Conservation (phyloP, 2,329 filamentous ascomycete species). For the Coniella vitis region DNA sequence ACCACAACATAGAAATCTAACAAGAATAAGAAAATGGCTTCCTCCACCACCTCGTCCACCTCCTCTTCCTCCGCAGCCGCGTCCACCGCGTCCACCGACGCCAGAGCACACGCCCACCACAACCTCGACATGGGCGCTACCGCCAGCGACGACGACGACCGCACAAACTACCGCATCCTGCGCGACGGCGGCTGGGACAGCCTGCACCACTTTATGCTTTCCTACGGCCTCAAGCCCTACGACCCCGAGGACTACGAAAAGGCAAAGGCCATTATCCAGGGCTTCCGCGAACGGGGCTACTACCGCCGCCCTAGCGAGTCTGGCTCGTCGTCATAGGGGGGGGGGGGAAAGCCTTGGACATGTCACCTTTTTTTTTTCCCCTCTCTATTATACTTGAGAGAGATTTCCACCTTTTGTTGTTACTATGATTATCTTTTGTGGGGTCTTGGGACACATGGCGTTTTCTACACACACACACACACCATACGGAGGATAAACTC, state of each 20-base stretch:
- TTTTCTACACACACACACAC: too few relatives aligned
- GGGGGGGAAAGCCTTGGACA: too few relatives aligned
- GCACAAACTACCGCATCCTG: slow-evolving; percentile 16
- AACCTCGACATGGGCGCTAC: slow-evolving; percentile 14
- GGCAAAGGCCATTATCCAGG: slow-evolving; percentile 16
- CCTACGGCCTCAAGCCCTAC: slow-evolving; percentile 15
- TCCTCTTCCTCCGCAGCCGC: slow-evolving; percentile 5
- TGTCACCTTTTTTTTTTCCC: too few relatives aligned
- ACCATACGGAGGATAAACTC: too few relatives aligned
- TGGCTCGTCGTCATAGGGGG: not conserved
- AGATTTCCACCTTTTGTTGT: too few relatives aligned
- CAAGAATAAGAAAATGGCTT: slow-evolving; percentile 1
- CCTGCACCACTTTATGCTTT: slow-evolving; percentile 16
- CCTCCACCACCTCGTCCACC: slow-evolving; percentile 12
- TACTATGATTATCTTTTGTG: too few relatives aligned
- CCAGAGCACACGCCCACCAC: slow-evolving; percentile 14
- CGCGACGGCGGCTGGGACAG: slow-evolving; percentile 16
- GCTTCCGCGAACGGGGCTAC: slow-evolving; percentile 15
- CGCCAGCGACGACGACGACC: slow-evolving; percentile 14
- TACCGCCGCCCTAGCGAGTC: slow-evolving; percentile 12
- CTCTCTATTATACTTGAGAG: too few relatives aligned
- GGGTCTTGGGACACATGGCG: too few relatives aligned
- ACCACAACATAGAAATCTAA: not conserved
- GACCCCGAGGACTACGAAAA: slow-evolving; percentile 15
- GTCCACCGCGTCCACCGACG: slow-evolving; percentile 8